Percentiles rank a stretch among this genome's conserved stretches.
Evolutionary conservation across 1,284 basidiomycete species (phyloP).

Genomic region (Leccinum griseonigrum): DNA sequence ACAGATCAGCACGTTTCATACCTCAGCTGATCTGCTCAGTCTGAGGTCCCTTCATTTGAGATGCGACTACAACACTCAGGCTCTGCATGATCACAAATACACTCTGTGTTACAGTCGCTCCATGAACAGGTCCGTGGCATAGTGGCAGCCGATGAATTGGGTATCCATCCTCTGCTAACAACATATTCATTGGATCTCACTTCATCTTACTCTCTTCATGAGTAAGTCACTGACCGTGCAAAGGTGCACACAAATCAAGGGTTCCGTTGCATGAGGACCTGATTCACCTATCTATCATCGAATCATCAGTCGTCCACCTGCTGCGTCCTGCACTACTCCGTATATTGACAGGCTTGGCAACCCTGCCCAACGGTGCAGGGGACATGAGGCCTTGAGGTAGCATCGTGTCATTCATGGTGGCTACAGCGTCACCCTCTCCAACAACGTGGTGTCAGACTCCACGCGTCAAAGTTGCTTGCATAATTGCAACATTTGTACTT

Average conservation of each 20-base stretch:
- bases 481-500: background rate
- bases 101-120: too few species aligned
- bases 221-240: background rate
- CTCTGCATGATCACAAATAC: too few species aligned
- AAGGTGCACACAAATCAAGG: background rate
- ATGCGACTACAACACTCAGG: too few species aligned
- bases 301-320: background rate
- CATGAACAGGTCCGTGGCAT: too few species aligned
- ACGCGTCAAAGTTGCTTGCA: background rate
- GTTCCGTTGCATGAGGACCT: background rate
- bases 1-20: too few species aligned
- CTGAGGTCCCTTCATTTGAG: background rate
- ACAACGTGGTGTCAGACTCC: background rate
- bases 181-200: too few species aligned
- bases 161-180: too few species aligned
- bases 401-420: background rate
- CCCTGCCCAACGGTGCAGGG: background rate
- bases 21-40: too few species aligned
- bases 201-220: background rate
- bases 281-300: background rate
- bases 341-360: background rate
- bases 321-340: background rate
- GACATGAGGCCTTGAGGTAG: background rate
- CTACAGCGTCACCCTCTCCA: background rate
- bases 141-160: too few species aligned